Conservation (phyloP, 805 yeast species). For the Candida xyloterini region DNA sequence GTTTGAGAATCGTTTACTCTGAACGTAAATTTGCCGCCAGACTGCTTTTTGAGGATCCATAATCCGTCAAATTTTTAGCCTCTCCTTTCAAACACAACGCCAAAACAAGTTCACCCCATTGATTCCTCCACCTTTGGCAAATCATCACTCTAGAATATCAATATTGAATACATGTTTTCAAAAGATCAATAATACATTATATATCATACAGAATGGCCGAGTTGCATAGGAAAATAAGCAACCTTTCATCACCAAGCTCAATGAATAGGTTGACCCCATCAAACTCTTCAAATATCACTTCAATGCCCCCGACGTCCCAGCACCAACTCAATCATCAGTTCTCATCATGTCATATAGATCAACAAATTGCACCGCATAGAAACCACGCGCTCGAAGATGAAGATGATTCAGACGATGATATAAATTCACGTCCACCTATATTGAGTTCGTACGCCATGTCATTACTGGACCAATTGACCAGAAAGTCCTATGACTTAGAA, state of each 20-base stretch:
- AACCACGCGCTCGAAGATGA: slow-evolving; percentile 17
- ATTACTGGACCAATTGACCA: slow-evolving; percentile 38
- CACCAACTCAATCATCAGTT: slow-evolving; percentile 3
- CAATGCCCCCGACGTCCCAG: slow-evolving; percentile 18
- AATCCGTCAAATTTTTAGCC: background rate
- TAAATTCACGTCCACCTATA: slow-evolving; percentile 49
- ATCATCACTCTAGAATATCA: no score
- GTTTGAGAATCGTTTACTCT: background rate
- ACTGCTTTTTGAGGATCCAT: background rate
- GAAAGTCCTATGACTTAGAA: slow-evolving; percentile 9
- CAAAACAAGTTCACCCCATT: background rate
- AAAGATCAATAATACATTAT: background rate
- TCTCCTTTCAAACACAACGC: slow-evolving; percentile 2
- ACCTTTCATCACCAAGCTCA: slow-evolving; percentile 21
- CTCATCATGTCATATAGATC: slow-evolving; percentile 7
- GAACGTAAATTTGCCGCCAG: background rate
- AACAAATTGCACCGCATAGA: background rate
- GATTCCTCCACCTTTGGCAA: no score
- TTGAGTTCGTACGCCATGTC: slow-evolving; percentile 53
- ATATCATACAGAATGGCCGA: slow-evolving; percentile 20
- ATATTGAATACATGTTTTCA: slow-evolving; percentile 1
- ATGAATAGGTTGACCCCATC: slow-evolving; percentile 15
- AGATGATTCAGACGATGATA: slow-evolving; percentile 37
- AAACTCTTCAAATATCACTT: slow-evolving; percentile 18
- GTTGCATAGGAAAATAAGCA: slow-evolving; percentile 22